phyloP scores from a whole-genome alignment of 306 rosid species.

The Prunus davidiana region DNA sequence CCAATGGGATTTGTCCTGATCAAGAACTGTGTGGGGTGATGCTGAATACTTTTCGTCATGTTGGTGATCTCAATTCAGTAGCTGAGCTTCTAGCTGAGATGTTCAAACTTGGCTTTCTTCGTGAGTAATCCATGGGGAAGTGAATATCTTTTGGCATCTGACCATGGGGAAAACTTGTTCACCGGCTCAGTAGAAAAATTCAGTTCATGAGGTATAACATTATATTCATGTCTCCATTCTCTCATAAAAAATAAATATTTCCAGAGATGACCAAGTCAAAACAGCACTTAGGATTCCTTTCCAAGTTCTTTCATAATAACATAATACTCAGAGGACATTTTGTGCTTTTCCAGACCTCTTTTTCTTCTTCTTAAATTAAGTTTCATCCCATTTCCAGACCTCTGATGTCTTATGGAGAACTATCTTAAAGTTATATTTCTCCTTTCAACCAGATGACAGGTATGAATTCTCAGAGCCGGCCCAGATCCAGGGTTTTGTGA shows the following conservation, averaged over 20 bases:
- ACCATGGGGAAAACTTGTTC: background rate
- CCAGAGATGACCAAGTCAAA: background rate
- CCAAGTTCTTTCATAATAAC: background rate
- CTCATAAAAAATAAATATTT: background rate
- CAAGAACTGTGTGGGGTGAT: conserved; percentile 42
- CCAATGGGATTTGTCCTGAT: conserved; percentile 42
- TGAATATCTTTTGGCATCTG: background rate
- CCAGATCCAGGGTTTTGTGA: conserved; percentile 82
- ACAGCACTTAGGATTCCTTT: background rate
- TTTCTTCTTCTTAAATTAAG: no score
- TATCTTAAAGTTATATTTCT: background rate
- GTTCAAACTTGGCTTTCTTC: conserved; percentile 44
- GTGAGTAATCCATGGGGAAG: conserved; percentile 23
- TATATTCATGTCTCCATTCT: background rate
- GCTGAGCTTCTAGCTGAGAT: conserved; percentile 36
- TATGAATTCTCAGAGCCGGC: conserved; percentile 86
- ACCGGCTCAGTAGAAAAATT: conserved; percentile 4
- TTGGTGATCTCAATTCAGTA: conserved; percentile 29
- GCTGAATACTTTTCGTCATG: conserved; percentile 31
- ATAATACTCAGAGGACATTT: background rate
- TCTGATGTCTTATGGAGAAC: background rate
- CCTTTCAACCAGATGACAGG: conserved; percentile 74
- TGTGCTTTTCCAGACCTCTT: no score
- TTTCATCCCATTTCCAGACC: no score
- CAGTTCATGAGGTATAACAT: conserved; percentile 16